Evolutionary conservation across 2,329 filamentous ascomycete species (phyloP).

Genomic region (Colletotrichum tofieldiae): DNA sequence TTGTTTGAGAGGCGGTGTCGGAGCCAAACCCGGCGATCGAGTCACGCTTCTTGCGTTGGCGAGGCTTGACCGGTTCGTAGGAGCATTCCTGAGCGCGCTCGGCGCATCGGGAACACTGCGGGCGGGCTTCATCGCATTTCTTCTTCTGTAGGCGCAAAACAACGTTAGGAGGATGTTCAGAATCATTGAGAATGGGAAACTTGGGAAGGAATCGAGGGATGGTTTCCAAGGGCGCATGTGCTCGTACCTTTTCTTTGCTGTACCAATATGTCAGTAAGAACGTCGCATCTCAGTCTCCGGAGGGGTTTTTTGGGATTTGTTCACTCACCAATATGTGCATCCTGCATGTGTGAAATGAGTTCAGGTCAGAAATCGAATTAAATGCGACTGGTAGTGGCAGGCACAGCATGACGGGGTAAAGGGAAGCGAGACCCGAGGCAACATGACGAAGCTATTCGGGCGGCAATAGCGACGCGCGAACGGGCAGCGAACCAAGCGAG

Average conservation of each 20-base stretch:
- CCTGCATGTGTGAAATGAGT: slow-evolving; percentile 53
- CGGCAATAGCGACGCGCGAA: slow-evolving; percentile 26
- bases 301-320: not conserved
- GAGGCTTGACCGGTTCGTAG: slow-evolving; percentile 64
- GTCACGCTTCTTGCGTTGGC: slow-evolving; percentile 56
- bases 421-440: slow-evolving; percentile 8
- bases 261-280: slow-evolving; percentile 28
- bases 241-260: slow-evolving; percentile 70
- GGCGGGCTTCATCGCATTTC: slow-evolving; percentile 70
- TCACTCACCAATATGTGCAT: slow-evolving; percentile 67
- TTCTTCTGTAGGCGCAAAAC: slow-evolving; percentile 62
- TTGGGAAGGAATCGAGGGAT: not conserved
- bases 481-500: slow-evolving; percentile 8
- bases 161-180: slow-evolving; percentile 6
- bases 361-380: slow-evolving; percentile 46
- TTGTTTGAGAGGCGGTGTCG: slow-evolving; percentile 36
- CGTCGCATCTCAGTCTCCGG: not conserved
- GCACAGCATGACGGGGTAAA: slow-evolving; percentile 12
- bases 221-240: not conserved
- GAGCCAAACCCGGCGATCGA: slow-evolving; percentile 39
- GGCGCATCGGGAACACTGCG: slow-evolving; percentile 65
- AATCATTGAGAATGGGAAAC: not conserved
- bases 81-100: slow-evolving; percentile 65
- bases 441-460: slow-evolving; percentile 35
- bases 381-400: slow-evolving; percentile 17